These are phyloP conservation scores for Actinomucor elegans DNA, from an alignment of 371 early-diverging fungal species.

Conservation along the genomic window DNA sequence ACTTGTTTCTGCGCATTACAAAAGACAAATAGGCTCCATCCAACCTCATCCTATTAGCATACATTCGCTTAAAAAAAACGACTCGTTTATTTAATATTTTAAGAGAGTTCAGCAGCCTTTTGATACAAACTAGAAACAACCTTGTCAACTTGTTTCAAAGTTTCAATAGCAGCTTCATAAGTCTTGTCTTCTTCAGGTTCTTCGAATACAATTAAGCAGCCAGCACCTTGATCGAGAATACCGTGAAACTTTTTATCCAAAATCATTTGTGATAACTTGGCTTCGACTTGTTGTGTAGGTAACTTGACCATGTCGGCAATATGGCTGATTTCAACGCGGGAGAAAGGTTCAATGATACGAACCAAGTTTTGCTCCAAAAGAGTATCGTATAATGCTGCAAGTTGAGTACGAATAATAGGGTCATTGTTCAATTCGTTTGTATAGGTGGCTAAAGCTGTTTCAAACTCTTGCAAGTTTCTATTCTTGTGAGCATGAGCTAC, in stretches of 20 bases:
- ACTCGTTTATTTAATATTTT: conserved; percentile 4
- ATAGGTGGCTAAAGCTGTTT: conserved; percentile 83
- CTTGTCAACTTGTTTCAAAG: conserved; percentile 91
- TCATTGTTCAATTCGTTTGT: conserved; percentile 87
- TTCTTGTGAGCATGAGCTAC: conserved; percentile 93
- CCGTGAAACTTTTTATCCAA: conserved; percentile 95
- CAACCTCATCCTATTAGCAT: too few species aligned
- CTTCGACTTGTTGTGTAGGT: conserved; percentile 90
- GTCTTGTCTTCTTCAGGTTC: conserved; percentile 87
- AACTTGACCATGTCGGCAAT: conserved; percentile 92
- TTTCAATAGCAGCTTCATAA: conserved; percentile 91
- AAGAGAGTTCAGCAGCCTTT: conserved; percentile 62
- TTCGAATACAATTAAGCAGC: conserved; percentile 93
- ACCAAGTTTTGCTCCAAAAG: conserved; percentile 95
- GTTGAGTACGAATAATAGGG: conserved; percentile 88
- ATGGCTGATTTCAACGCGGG: conserved; percentile 94
- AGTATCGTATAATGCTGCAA: conserved; percentile 94
- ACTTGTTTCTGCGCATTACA: too few species aligned
- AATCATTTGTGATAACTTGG: conserved; percentile 98
- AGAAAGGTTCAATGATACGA: conserved; percentile 98
- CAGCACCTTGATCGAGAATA: conserved; percentile 97
- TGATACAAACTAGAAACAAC: conserved; percentile 94
- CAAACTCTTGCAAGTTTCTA: conserved; percentile 92
- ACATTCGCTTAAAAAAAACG: too few species aligned
- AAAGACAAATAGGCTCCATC: too few species aligned